These are phyloP conservation scores for Raffaelea ambrosiae DNA, from an alignment of 2,329 filamentous ascomycete genomes.

Conservation along the genomic window DNA sequence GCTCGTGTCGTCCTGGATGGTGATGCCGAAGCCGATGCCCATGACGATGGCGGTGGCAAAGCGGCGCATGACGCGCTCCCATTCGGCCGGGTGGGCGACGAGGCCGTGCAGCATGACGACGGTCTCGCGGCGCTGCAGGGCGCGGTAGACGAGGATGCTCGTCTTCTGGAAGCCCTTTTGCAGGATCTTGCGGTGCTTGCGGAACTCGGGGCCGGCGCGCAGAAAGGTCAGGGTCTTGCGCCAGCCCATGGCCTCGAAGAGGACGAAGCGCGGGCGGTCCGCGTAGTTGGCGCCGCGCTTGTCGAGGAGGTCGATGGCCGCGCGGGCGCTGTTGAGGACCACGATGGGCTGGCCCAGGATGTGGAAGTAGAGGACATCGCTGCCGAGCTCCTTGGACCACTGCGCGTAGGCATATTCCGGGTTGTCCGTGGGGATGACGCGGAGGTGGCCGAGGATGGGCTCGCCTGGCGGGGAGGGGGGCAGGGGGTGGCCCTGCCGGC, in stretches of 20 bases:
- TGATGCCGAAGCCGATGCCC: constrained; percentile 33
- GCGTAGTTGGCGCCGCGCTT: constrained; percentile 28
- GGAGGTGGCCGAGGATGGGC: constrained; percentile 14
- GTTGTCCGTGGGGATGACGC: constrained; percentile 13
- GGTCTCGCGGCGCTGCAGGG: constrained; percentile 21
- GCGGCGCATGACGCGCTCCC: constrained; percentile 27
- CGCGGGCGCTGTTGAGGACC: constrained; percentile 26
- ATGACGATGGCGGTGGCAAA: constrained; percentile 33
- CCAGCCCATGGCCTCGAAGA: constrained; percentile 32
- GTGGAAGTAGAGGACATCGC: constrained; percentile 22
- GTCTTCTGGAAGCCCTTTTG: constrained; percentile 22
- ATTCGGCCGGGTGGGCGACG: constrained; percentile 20
- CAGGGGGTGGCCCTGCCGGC: constrained; percentile 4
- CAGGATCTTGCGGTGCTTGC: constrained; percentile 30
- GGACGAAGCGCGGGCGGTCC: constrained; percentile 27
- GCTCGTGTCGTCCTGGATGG: constrained; percentile 25
- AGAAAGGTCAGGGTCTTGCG: constrained; percentile 33
- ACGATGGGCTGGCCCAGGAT: constrained; percentile 27
- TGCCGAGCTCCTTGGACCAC: constrained; percentile 15
- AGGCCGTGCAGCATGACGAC: constrained; percentile 21
- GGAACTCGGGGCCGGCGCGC: constrained; percentile 28
- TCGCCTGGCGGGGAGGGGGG: constrained; percentile 14
- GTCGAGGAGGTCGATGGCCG: constrained; percentile 28
- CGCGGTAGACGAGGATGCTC: constrained; percentile 18
- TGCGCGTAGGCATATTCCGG: constrained; percentile 10